Percentiles rank a stretch among this genome's conserved stretches.
Evolutionary conservation across 345 rosid species (phyloP).

Genomic region (Physaria fendleri): DNA sequence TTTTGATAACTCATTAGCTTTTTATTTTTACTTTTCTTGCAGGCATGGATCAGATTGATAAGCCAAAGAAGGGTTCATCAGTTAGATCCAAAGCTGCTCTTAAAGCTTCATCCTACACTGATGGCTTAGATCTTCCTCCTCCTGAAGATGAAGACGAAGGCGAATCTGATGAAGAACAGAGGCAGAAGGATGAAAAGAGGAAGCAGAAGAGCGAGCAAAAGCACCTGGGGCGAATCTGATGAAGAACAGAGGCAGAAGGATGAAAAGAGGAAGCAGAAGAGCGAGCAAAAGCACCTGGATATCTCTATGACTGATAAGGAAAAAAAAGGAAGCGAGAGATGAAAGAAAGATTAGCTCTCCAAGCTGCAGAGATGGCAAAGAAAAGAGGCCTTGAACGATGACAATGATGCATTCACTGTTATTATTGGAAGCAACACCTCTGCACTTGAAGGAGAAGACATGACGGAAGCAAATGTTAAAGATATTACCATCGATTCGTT

Average conservation of each 20-base stretch:
- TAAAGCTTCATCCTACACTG: conserved; percentile 57
- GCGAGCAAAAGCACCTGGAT: too few species aligned
- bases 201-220: too few species aligned
- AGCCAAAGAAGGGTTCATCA: conserved; percentile 64
- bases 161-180: conserved; percentile 43
- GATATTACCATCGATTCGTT: conserved; percentile 74
- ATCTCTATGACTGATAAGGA: too few species aligned
- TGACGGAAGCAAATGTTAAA: conserved; percentile 48
- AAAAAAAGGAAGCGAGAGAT: too few species aligned
- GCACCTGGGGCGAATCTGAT: conserved; percentile 53
- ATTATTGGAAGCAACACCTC: too few species aligned
- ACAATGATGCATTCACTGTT: too few species aligned
- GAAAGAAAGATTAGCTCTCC: too few species aligned
- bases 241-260: too few species aligned
- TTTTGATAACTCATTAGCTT: not conserved
- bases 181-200: conserved; percentile 28
- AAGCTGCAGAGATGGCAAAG: too few species aligned
- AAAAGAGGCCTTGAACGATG: too few species aligned
- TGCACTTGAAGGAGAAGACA: too few species aligned
- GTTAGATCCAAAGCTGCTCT: conserved; percentile 47
- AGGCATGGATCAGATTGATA: conserved; percentile 72
- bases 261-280: too few species aligned
- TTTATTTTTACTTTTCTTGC: conserved; percentile 58
- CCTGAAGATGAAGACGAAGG: conserved; percentile 73
- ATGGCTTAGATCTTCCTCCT: conserved; percentile 84